phyloP scores from a whole-genome alignment of 805 yeast genomes.

The Metschnikowia continentalis region DNA sequence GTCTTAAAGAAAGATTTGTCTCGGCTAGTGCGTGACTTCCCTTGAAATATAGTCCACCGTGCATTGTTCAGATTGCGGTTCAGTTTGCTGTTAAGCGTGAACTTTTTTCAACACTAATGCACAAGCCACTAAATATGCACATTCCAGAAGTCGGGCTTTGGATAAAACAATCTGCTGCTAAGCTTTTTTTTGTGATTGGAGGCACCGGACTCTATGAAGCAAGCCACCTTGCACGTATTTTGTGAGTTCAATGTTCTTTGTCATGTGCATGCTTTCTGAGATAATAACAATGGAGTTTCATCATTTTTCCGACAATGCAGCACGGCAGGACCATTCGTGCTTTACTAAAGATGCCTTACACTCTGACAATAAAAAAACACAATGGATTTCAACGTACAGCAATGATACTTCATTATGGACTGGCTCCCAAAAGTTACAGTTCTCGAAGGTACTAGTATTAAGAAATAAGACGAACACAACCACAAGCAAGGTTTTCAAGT shows the following conservation, averaged over 20 bases:
- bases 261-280: neutral
- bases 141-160: neutral
- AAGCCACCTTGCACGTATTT: neutral
- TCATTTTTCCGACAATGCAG: neutral
- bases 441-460: neutral
- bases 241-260: neutral
- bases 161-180: neutral
- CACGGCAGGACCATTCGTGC: neutral
- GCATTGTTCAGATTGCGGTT: neutral
- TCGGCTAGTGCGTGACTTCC: neutral
- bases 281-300: neutral
- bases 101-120: conserved; percentile 1
- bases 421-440: neutral
- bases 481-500: neutral
- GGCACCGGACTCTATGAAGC: neutral
- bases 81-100: neutral
- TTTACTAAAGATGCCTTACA: neutral
- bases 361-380: neutral
- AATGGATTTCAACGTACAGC: neutral
- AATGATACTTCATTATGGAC: neutral
- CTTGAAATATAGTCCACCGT: neutral
- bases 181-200: neutral
- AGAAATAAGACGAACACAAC: neutral
- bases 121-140: neutral
- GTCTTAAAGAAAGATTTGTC: neutral